These are phyloP conservation scores for Neurospora sp. DNA, from an alignment of 495 filamentous ascomycete genomes.

Conservation along the genomic window DNA sequence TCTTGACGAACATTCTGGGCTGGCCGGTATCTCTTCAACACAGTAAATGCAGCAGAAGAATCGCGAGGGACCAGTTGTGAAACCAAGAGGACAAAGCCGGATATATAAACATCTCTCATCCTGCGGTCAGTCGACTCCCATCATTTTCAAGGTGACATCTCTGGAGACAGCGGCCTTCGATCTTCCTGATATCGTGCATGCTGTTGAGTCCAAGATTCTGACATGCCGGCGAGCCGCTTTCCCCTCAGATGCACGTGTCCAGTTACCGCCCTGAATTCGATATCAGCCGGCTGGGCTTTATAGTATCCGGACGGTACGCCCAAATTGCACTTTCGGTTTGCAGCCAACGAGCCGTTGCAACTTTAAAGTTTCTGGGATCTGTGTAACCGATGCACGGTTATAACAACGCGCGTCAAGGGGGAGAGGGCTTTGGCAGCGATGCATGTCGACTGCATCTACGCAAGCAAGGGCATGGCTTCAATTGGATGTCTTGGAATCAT, in stretches of 20 bases:
- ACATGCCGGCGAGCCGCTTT: neutral
- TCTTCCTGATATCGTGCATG: neutral
- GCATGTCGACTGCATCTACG: neutral
- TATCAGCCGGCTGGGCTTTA: neutral
- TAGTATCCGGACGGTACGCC: neutral
- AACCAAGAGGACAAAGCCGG: neutral
- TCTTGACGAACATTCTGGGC: neutral
- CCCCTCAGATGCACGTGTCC: neutral
- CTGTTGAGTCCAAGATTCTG: neutral
- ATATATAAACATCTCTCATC: neutral
- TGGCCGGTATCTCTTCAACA: neutral
- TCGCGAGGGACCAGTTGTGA: neutral
- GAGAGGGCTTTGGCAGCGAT: neutral
- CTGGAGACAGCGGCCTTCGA: neutral
- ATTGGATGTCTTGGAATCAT: neutral
- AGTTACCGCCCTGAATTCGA: neutral
- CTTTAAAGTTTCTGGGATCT: neutral
- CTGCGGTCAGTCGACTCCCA: neutral
- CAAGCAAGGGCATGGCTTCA: neutral
- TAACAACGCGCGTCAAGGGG: neutral
- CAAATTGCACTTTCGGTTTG: neutral
- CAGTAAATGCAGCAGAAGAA: neutral
- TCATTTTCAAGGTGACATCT: neutral
- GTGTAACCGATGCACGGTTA: neutral
- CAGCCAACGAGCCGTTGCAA: neutral